Base-by-base conservation (phyloP, 2,329 filamentous ascomycete genomes). In the Dactylella cylindrospora region DNA sequence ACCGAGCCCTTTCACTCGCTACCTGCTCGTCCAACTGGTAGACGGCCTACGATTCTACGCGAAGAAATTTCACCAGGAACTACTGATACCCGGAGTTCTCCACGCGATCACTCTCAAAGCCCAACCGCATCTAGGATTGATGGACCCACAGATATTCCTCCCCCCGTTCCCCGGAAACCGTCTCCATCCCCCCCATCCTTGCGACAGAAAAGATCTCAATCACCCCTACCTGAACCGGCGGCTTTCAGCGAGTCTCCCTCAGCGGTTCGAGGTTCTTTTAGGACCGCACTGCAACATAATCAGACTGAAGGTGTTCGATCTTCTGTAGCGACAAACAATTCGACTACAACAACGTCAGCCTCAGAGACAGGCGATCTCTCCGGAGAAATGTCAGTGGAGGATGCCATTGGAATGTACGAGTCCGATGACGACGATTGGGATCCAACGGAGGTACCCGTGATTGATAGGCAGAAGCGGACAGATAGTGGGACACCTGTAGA, bases 391-490 rank as follows among this genome's bases (percentile, higher is more conserved):
- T 68, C 67, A 29, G 68, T 68, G 28, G 68, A 69, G 22, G 68
- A 69, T 61, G 67, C 67, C 36, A 69, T 69, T 49, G 68, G 67
- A 26, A 69, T 69, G 68, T 69, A 69, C 35, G 67, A 65, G 33
- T 67, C 66, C 20, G 68, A 69, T 25, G 67, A 67, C 13, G 68
- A 69, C 35, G 66, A 69, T 38, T 67, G 66, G 57, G 61, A 67
- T 47, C 59, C 59, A 10, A 66, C 64, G 19, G 62, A 67, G 49
- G 60, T 65, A 23, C 60, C 66, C 50, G 65, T 66, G 19, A 61
- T 64, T 31, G 67, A 67, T 40, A 59, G 49, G 38, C 61, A 67
- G 32, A 65, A 67, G 28, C 44, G 66, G 33, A 66, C 66, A 32
- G 67, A 65, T 39, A 67, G 67, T 40, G 66, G 66, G 22, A 67